phyloP scores from a whole-genome alignment of 768 basidiomycete species.

The Boletus edulis region DNA sequence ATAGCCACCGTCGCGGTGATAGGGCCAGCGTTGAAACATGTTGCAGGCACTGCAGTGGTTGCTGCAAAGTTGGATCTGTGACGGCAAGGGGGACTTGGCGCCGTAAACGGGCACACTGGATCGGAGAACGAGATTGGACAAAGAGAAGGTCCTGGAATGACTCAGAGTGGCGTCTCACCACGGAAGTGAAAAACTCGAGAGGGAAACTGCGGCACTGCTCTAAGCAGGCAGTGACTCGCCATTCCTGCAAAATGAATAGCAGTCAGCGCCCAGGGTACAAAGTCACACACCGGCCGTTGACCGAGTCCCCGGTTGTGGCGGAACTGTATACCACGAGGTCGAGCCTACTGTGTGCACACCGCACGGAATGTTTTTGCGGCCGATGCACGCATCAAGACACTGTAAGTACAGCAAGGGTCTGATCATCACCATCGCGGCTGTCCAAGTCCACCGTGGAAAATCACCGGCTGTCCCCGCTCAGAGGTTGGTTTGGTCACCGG shows the following conservation, averaged over 20 bases:
- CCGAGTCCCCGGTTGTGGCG: slow-evolving; percentile 20
- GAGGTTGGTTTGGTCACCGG: too few relatives aligned
- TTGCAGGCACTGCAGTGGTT: slow-evolving; percentile 31
- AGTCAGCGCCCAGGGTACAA: slow-evolving; percentile 20
- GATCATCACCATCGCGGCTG: too few relatives aligned
- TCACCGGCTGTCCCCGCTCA: slow-evolving; percentile 9
- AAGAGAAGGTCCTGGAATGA: slow-evolving; percentile 8
- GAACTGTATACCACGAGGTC: slow-evolving; percentile 3
- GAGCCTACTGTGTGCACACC: too few relatives aligned
- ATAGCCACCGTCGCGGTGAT: slow-evolving; percentile 36
- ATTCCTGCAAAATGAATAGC: slow-evolving; percentile 26
- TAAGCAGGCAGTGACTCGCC: slow-evolving; percentile 14
- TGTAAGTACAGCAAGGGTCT: too few relatives aligned
- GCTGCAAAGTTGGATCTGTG: slow-evolving; percentile 27
- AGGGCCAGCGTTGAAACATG: slow-evolving; percentile 34
- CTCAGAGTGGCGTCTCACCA: slow-evolving; percentile 17
- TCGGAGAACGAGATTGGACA: slow-evolving; percentile 23
- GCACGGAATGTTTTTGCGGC: neutral
- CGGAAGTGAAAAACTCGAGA: slow-evolving; percentile 21
- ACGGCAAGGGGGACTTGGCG: slow-evolving; percentile 23
- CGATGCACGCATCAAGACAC: too few relatives aligned
- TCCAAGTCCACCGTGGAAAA: slow-evolving; percentile 9
- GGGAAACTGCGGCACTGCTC: slow-evolving; percentile 18
- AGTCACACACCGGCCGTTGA: slow-evolving; percentile 10
- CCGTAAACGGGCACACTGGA: slow-evolving; percentile 25